Percentiles rank a stretch among this genome's conserved stretches.
phyloP scores from a whole-genome alignment of 768 basidiomycete genomes.

The Tremella yokohamensis region DNA sequence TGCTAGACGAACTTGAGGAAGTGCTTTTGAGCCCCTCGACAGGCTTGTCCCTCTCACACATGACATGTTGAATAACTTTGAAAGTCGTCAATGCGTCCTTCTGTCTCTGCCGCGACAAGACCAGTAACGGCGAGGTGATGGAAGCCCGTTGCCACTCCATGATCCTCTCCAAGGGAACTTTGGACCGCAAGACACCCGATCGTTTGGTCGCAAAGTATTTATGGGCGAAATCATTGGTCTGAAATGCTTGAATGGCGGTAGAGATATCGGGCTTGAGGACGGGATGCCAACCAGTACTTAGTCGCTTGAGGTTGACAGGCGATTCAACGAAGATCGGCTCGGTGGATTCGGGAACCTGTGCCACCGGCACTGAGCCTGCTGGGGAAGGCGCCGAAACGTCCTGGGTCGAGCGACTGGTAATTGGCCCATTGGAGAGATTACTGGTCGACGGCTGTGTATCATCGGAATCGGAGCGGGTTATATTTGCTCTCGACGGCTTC shows the following conservation, averaged over 20 bases:
- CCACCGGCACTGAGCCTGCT: not conserved
- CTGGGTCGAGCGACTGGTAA: too few relatives aligned
- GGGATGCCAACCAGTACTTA: slow-evolving; percentile 58
- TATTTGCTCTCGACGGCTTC: not conserved
- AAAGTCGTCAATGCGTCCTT: slow-evolving; percentile 80
- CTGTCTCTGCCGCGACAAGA: slow-evolving; percentile 60
- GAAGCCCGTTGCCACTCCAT: slow-evolving; percentile 88
- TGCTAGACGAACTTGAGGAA: slow-evolving; percentile 5
- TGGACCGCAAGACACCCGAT: slow-evolving; percentile 68
- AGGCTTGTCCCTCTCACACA: slow-evolving; percentile 78
- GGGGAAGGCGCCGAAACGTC: not conserved
- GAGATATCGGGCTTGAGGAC: slow-evolving; percentile 74
- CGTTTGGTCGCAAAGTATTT: slow-evolving; percentile 86
- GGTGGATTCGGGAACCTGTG: not conserved
- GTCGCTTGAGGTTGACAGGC: slow-evolving; percentile 19
- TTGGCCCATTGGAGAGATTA: not conserved
- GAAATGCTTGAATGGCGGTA: slow-evolving; percentile 80
- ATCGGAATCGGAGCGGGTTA: not conserved
- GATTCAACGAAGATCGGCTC: slow-evolving; percentile 8
- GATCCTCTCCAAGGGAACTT: slow-evolving; percentile 74
- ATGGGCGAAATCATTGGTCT: slow-evolving; percentile 75
- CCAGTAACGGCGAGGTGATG: slow-evolving; percentile 69
- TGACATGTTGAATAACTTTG: slow-evolving; percentile 84
- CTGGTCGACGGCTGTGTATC: not conserved
- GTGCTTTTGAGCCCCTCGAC: slow-evolving; percentile 33